Conservation (phyloP, 495 filamentous ascomycete species). For the Aspergillus affinis region DNA sequence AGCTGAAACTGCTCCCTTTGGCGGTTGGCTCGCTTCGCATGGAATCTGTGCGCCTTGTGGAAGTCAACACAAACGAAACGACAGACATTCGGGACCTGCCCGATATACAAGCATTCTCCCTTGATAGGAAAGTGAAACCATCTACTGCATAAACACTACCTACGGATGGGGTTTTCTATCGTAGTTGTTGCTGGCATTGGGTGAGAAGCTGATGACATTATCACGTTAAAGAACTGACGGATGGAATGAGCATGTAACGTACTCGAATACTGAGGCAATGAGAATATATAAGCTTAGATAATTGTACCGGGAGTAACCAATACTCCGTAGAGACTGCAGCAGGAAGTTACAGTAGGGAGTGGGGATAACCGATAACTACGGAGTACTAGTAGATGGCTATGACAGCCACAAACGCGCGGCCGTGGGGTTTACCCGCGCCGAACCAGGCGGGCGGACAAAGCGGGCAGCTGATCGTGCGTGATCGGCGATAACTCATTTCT, state of each 20-base stretch:
- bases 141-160: neutral
- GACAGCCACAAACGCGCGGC: neutral
- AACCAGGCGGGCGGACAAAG: neutral
- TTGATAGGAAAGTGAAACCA: conserved; percentile 26
- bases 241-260: neutral
- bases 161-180: neutral
- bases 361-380: too few relatives aligned
- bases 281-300: neutral
- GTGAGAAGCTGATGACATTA: neutral
- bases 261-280: neutral
- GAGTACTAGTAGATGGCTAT: too few relatives aligned
- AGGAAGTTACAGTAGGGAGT: too few relatives aligned
- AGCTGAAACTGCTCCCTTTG: conserved; percentile 78
- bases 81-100: conserved; percentile 82
- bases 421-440: neutral
- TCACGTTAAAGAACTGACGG: neutral
- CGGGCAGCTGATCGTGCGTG: conserved; percentile 3
- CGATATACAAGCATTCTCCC: conserved; percentile 57
- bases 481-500: neutral
- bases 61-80: conserved; percentile 76
- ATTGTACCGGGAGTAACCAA: too few relatives aligned
- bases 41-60: conserved; percentile 79
- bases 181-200: neutral
- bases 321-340: too few relatives aligned
- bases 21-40: conserved; percentile 71